Percentiles rank a stretch among this genome's conserved stretches.
phyloP scores from a whole-genome alignment of 805 yeast species.

The Wickerhamomyces pijperi region DNA sequence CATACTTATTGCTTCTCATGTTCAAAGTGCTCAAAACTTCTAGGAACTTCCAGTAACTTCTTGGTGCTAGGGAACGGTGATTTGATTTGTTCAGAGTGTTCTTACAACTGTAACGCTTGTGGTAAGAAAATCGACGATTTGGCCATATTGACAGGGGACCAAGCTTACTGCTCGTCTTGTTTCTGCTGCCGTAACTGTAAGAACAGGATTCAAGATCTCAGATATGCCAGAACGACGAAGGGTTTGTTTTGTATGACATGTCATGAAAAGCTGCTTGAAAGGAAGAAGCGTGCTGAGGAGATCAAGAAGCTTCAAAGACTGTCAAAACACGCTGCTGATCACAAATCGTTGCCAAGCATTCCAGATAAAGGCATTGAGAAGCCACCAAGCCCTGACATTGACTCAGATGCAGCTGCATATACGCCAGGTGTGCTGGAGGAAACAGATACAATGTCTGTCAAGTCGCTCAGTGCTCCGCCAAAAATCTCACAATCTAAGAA shows the following conservation, averaged over 20 bases:
- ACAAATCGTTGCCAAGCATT: conserved; percentile 15
- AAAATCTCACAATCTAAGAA: not conserved
- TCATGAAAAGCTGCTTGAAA: conserved; percentile 72
- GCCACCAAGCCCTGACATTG: not conserved
- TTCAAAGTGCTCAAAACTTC: conserved; percentile 64
- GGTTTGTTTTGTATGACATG: conserved; percentile 91
- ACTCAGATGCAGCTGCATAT: conserved; percentile 1
- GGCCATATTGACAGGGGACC: conserved; percentile 91
- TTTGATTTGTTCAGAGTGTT: conserved; percentile 80
- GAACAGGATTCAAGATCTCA: conserved; percentile 71
- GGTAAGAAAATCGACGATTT: conserved; percentile 79
- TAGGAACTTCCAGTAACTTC: conserved; percentile 84
- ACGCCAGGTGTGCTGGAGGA: conserved; percentile 2
- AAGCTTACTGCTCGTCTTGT: conserved; percentile 86
- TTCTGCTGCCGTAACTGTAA: conserved; percentile 86
- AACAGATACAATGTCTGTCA: not conserved
- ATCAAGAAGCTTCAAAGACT: conserved; percentile 14
- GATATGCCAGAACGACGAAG: conserved; percentile 87
- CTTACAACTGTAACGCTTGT: conserved; percentile 84
- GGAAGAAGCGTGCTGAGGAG: conserved; percentile 53
- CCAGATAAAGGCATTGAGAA: conserved; percentile 6
- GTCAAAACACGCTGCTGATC: conserved; percentile 6
- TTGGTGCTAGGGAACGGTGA: conserved; percentile 89
- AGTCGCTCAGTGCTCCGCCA: not conserved
- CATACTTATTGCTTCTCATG: conserved; percentile 89